Evolutionary conservation across 2,329 filamentous ascomycete species (phyloP), one percentile per base, ranked within the genome.

Genomic region (Colletotrichum truncatum): DNA sequence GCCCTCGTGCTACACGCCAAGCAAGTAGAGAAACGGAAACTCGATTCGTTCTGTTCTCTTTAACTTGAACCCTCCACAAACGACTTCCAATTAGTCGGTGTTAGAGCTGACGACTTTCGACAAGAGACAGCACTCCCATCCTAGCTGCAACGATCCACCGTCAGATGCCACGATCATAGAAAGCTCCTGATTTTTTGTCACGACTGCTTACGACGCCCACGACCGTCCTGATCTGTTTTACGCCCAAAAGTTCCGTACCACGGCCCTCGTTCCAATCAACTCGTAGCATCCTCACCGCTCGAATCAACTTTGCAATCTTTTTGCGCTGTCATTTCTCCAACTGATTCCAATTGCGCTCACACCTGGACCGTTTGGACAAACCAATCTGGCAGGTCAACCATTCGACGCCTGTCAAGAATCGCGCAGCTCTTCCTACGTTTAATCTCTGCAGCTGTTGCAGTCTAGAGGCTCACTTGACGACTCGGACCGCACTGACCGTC

Each of bases 151-250:
- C 48, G 23, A 36, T 10, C 30, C 43, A 18, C 23, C 36, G 12
- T 63, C 49, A 38, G 57, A 65, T 65, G 63, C 36, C 21, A 26
- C 34, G 11, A 51, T 43, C 43, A 51, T 45, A 62, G 28, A 63
- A n/a, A 49, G 57, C 43, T 51, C 30, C 43, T 49, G 30, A 30
- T 38, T 21, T 16, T 51, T 41, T 65, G 14, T 62, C 21, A 66
- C 63, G 63, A 63, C 57, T 63, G 57, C 49, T 43, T 62, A 66
- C 58, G 63, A 66, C 57, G 57, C 41, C 34, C 21, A 66, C 63
- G 63, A 66, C 41, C 60, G 57, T 62, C 63, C 49, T 56, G 49
- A 64, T 51, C 57, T 51, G 41, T 62, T 46, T 48, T 21, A 11
- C 23, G 38, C 8, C 32, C 28, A 62, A 49, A 32, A 28, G 16